A percentile compares a stretch with the other conserved stretches of the same genome.
Conservation (phyloP, 306 rosid species). For the Acacia crassicarpa region DNA sequence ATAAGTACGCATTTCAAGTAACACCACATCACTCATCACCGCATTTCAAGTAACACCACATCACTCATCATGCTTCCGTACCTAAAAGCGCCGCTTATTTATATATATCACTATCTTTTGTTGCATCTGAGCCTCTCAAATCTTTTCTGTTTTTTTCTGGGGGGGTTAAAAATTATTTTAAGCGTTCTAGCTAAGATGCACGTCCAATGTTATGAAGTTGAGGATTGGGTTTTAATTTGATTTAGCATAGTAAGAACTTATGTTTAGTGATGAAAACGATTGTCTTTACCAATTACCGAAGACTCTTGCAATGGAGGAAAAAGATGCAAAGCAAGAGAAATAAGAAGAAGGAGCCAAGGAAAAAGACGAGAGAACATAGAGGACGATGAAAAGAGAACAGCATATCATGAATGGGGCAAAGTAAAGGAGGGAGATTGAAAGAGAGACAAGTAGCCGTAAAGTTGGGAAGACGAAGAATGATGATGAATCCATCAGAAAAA, state of each 20-base stretch:
- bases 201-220: neutral
- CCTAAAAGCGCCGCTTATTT: neutral
- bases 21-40: neutral
- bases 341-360: neutral
- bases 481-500: neutral
- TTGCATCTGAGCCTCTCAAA: neutral
- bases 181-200: neutral
- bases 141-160: neutral
- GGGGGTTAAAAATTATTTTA: neutral
- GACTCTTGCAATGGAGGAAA: too few species aligned
- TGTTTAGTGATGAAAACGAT: neutral
- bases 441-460: neutral
- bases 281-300: too few species aligned
- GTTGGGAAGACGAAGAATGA: neutral
- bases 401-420: neutral
- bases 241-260: neutral
- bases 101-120: neutral
- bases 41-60: neutral
- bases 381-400: too few species aligned
- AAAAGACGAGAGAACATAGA: neutral
- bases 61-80: neutral
- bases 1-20: neutral
- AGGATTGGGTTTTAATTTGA: neutral
- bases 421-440: neutral
- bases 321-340: too few species aligned